A percentile compares a stretch with the other conserved stretches of the same genome.
These are phyloP conservation scores for Fragaria ananassa DNA, from an alignment of 306 rosid species.

Conservation along the genomic window DNA sequence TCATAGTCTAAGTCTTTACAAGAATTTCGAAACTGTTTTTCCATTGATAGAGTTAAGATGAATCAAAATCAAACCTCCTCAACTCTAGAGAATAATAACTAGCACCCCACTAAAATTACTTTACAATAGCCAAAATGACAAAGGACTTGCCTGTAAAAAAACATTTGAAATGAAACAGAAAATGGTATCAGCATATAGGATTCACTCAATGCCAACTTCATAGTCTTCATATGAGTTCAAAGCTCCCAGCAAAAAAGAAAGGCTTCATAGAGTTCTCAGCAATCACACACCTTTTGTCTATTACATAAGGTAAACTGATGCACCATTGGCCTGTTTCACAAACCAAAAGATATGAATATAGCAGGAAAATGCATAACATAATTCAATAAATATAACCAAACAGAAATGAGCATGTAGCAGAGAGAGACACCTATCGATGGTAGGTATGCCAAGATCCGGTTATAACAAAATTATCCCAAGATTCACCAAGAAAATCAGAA, in stretches of 20 bases:
- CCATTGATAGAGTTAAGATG: background rate
- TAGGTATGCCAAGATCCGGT: constrained; percentile 11
- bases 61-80: background rate
- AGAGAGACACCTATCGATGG: background rate
- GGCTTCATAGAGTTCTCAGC: constrained; percentile 9
- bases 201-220: constrained; percentile 24
- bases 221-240: background rate
- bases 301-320: constrained; percentile 7
- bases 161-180: background rate
- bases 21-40: background rate
- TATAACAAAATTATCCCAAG: constrained; percentile 2
- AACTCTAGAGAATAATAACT: background rate
- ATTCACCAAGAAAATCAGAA: constrained; percentile 5
- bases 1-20: background rate
- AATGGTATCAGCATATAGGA: constrained; percentile 9
- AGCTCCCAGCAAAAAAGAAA: background rate
- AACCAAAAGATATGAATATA: background rate
- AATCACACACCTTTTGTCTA: constrained; percentile 8
- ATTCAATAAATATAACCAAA: background rate
- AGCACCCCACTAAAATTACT: background rate
- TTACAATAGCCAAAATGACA: constrained; percentile 18
- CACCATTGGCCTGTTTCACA: constrained; percentile 18
- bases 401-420: background rate
- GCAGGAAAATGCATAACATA: background rate
- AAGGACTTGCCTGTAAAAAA: constrained; percentile 4